Percentiles rank a stretch among this genome's conserved stretches.
These are phyloP conservation scores for Psidium guajava DNA, from an alignment of 345 rosid genomes.

Conservation along the genomic window DNA sequence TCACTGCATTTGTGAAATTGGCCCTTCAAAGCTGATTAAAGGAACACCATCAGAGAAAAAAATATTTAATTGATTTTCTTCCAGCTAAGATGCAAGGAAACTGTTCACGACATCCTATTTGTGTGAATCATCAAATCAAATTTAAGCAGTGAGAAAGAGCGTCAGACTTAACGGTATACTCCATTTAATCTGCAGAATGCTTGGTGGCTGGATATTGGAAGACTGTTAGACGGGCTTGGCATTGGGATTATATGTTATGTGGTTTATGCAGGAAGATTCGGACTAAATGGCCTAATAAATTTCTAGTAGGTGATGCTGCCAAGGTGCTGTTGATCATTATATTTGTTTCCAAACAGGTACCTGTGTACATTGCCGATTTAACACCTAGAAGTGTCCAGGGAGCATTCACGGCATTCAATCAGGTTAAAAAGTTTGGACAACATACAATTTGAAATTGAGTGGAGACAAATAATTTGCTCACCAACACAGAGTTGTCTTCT, in stretches of 20 bases:
- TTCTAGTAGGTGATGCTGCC: background rate
- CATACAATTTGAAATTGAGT: background rate
- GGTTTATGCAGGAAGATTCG: conserved; percentile 3
- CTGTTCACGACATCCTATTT: too few species aligned
- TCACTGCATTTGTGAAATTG: too few species aligned
- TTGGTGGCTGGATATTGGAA: conserved; percentile 22
- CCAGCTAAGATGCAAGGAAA: too few species aligned
- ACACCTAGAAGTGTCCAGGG: conserved; percentile 14
- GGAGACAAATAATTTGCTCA: background rate
- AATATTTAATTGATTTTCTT: background rate
- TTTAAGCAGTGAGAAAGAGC: background rate
- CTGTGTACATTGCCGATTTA: conserved; percentile 19
- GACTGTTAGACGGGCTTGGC: conserved; percentile 16
- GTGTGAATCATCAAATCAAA: too few species aligned
- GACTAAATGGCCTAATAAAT: background rate
- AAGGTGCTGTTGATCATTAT: background rate
- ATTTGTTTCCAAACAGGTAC: conserved; percentile 1
- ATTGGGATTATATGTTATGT: conserved; percentile 15
- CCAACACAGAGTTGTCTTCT: background rate
- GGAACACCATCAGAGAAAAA: background rate
- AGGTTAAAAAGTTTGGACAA: background rate
- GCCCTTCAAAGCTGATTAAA: too few species aligned
- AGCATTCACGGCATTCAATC: conserved; percentile 9
- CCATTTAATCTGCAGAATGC: conserved; percentile 3
- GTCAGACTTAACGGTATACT: background rate